Percentiles rank a stretch among this genome's conserved stretches.
Evolutionary conservation across 129 eudicot genomes (phyloP).

Genomic region (Gnaphalium uliginosum): DNA sequence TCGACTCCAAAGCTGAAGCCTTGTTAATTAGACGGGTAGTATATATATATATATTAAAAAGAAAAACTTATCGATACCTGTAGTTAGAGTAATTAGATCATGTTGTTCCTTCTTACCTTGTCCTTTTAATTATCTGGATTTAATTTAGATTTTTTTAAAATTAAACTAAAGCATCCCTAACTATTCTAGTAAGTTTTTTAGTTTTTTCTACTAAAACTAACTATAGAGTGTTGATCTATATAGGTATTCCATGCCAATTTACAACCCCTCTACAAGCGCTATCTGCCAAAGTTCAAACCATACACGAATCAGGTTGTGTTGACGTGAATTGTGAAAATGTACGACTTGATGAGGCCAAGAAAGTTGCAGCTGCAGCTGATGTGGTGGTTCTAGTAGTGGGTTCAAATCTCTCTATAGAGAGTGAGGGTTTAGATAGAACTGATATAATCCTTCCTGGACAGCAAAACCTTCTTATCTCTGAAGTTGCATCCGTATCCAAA

Average conservation of each 20-base stretch:
- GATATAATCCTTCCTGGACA: constrained; percentile 89
- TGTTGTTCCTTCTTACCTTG: not conserved
- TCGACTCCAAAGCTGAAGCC: no score
- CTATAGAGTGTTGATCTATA: not conserved
- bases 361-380: constrained; percentile 71
- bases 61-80: no score
- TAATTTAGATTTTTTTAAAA: no score
- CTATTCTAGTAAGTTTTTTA: not conserved
- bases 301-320: constrained; percentile 59
- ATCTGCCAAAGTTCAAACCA: constrained; percentile 54
- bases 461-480: constrained; percentile 54
- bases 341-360: constrained; percentile 60
- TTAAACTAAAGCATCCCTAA: no score
- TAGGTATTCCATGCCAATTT: constrained; percentile 83
- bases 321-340: constrained; percentile 60
- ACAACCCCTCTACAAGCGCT: constrained; percentile 80
- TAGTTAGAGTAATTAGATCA: no score
- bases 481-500: constrained; percentile 70
- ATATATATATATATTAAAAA: no score
- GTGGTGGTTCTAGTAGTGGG: constrained; percentile 86
- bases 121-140: not conserved
- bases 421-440: constrained; percentile 60
- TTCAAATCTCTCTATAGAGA: constrained; percentile 68
- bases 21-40: no score
- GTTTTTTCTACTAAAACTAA: not conserved